A percentile compares a stretch with the other conserved stretches of the same genome.
These are phyloP conservation scores for Remersonia thermophila DNA, from an alignment of 2,329 filamentous ascomycete species.

Conservation along the genomic window DNA sequence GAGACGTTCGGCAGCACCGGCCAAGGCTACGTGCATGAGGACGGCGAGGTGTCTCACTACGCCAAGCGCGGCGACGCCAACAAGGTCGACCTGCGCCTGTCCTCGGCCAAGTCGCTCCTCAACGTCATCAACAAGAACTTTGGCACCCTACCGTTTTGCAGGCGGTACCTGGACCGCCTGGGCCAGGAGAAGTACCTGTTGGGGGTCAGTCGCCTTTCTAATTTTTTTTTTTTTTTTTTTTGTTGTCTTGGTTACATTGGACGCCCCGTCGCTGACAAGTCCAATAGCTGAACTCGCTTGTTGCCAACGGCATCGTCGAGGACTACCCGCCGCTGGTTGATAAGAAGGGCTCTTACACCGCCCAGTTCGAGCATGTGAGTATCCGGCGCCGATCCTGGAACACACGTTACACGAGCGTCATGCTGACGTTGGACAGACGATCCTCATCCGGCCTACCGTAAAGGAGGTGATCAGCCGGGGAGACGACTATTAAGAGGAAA, in stretches of 20 bases:
- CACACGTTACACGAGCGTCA: too few species aligned
- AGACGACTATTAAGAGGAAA: slow-evolving; percentile 71
- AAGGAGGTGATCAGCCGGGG: slow-evolving; percentile 83
- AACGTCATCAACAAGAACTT: slow-evolving; percentile 95
- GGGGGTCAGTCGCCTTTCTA: slow-evolving; percentile 45
- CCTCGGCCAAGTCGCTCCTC: slow-evolving; percentile 73
- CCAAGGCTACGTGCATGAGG: slow-evolving; percentile 75
- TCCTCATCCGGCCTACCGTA: slow-evolving; percentile 63
- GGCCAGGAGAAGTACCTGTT: slow-evolving; percentile 90
- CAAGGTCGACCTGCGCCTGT: slow-evolving; percentile 63
- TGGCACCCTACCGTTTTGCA: slow-evolving; percentile 80
- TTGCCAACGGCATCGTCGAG: slow-evolving; percentile 73
- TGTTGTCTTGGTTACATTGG: too few species aligned
- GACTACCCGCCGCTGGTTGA: slow-evolving; percentile 82
- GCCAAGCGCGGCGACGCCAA: slow-evolving; percentile 61
- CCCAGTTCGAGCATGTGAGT: slow-evolving; percentile 88
- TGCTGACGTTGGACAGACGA: slow-evolving; percentile 43
- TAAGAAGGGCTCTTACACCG: slow-evolving; percentile 88
- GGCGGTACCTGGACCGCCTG: slow-evolving; percentile 82
- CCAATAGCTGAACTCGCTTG: slow-evolving; percentile 85
- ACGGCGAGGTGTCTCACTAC: slow-evolving; percentile 86
- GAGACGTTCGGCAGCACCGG: slow-evolving; percentile 94
- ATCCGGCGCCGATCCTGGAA: background rate
- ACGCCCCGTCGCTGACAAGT: too few species aligned
- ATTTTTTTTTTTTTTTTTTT: background rate